These are phyloP conservation scores for Marchantia polymorpha DNA, from an alignment of 225 moss, liverwort and hornwort species.

Conservation along the genomic window DNA sequence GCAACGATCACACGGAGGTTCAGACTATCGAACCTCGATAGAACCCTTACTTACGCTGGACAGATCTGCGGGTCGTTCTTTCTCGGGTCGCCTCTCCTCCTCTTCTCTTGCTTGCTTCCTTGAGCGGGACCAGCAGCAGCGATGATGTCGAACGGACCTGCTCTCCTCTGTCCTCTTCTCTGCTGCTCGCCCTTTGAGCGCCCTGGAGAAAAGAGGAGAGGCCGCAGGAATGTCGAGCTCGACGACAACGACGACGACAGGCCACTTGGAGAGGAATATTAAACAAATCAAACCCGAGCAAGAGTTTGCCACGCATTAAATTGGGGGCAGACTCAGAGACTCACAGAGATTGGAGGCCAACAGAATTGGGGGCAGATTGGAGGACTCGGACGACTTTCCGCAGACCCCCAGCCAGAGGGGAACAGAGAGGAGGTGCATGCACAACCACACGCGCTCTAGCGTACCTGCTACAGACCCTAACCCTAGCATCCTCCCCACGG, in stretches of 20 bases:
- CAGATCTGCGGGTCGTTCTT: neutral
- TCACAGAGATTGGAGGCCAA: too few species aligned
- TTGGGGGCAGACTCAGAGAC: neutral
- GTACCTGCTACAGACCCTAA: neutral
- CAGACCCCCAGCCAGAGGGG: too few species aligned
- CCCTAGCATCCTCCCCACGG: neutral
- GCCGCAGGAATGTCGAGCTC: neutral
- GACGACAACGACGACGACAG: neutral
- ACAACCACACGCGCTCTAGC: neutral
- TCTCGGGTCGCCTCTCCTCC: neutral
- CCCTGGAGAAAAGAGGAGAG: neutral
- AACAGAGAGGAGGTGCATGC: constrained; percentile 4
- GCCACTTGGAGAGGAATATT: neutral
- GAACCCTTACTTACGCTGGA: constrained; percentile 5
- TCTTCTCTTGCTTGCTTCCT: neutral
- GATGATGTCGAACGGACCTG: neutral
- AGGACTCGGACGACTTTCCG: too few species aligned
- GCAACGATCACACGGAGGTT: neutral
- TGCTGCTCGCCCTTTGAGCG: neutral
- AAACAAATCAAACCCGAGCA: neutral
- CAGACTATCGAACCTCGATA: neutral
- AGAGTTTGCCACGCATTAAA: neutral
- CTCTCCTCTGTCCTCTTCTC: neutral
- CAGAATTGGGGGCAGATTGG: neutral
- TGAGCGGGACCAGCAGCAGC: neutral